These are phyloP conservation scores for Chlorella vulgaris DNA, from an alignment of 139 green algal species.

Conservation along the genomic window DNA sequence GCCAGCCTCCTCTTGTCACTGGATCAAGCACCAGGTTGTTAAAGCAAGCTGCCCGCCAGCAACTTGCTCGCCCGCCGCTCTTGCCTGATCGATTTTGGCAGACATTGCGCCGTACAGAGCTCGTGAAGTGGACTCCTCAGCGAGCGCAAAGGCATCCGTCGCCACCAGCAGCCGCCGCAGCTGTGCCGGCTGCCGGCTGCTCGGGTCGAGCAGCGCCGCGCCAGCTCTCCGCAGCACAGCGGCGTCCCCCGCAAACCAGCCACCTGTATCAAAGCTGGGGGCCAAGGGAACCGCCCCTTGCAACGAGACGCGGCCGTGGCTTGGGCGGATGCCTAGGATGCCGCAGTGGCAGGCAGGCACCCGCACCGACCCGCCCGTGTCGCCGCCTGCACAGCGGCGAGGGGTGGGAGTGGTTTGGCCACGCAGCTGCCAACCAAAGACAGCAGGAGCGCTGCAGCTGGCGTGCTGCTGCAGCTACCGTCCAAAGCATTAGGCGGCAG, in stretches of 20 bases:
- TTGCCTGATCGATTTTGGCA: slow-evolving; percentile 39
- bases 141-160: slow-evolving; percentile 77
- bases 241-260: slow-evolving; percentile 69
- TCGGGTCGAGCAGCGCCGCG: slow-evolving; percentile 59
- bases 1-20: too few species aligned
- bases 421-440: not conserved
- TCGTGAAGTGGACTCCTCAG: slow-evolving; percentile 29
- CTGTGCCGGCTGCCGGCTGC: not conserved
- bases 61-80: too few species aligned
- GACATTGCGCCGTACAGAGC: slow-evolving; percentile 69
- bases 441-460: too few species aligned
- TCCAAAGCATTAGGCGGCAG: not conserved
- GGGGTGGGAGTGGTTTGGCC: not conserved
- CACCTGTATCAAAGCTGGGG: slow-evolving; percentile 78
- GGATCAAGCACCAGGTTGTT: not conserved
- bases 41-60: too few species aligned
- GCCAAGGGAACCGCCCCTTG: slow-evolving; percentile 71
- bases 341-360: slow-evolving; percentile 90
- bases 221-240: slow-evolving; percentile 53
- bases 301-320: slow-evolving; percentile 76
- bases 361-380: slow-evolving; percentile 90
- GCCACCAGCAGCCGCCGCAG: slow-evolving; percentile 74
- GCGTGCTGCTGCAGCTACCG: too few species aligned
- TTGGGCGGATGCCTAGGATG: slow-evolving; percentile 86
- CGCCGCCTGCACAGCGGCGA: slow-evolving; percentile 66